Evolutionary conservation across 2,329 filamentous ascomycete genomes (phyloP), one percentile per base, ranked within the genome.

Genomic region (Aspergillus clavatus): DNA sequence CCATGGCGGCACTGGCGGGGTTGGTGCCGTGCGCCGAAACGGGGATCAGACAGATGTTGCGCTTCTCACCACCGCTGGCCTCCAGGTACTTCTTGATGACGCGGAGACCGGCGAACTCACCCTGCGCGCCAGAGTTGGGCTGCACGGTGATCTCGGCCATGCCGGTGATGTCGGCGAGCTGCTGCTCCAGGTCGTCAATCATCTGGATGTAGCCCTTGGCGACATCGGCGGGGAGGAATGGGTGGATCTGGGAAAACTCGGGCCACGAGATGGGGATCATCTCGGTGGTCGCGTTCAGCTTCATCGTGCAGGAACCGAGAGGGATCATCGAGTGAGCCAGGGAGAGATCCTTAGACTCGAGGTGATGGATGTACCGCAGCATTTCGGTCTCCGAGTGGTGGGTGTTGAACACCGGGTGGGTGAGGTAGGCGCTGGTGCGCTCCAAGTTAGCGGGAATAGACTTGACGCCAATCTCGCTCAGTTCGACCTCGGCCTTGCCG

Each of bases 251-350:
- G 33, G 86, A 79, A 60, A 90, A 88, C 40, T 84, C 81, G 1
- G 83, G 81, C 70, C 83, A 84, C 1, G 87, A 87, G 44, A 96
- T 78, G 6, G 90, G 86, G 12, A 87, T 79, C 91, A 97, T 96
- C 72, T 96, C 89, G 0, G 87, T 87, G 3, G 90, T 93, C 33
- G 86, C 87, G 66, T 96, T 96, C 42, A 96, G 82, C 76, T 97
- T 97, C 91, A 97, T 97, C 11, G 91, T 97, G 75, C 91, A 97
- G 1, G 91, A 96, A 16, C 91, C 91, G 1, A 97, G 80, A 2
- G 91, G 89, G 50, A 97, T 97, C 91, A 97, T 97, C 12, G 90
- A 96, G 72, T 97, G 91, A 2, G 90, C 87, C 4, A 96, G 77
- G 1, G 91, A 96, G 11, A 97, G 74, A 64, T 97, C 91, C 74